phyloP scores from a whole-genome alignment of 1,284 basidiomycete species.

The Sutorius eximius region DNA sequence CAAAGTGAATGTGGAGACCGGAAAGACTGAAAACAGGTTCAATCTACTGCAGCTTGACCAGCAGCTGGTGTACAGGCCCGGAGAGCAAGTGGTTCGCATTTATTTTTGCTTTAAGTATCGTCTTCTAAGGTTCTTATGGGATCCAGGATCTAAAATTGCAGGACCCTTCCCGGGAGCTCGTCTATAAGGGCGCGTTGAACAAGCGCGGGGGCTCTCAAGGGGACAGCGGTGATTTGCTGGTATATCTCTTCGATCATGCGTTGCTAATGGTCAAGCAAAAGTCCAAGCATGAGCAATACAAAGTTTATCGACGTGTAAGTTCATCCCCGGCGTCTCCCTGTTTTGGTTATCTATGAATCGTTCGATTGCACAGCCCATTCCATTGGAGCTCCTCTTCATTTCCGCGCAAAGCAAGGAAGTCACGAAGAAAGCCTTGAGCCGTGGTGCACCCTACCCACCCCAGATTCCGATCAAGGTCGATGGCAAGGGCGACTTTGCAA shows the following conservation, averaged over 20 bases:
- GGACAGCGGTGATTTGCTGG: slow-evolving; percentile 85
- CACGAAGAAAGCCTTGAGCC: slow-evolving; percentile 52
- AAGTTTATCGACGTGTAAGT: slow-evolving; percentile 89
- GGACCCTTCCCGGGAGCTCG: slow-evolving; percentile 70
- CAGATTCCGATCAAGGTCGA: slow-evolving; percentile 57
- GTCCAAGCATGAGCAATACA: slow-evolving; percentile 90
- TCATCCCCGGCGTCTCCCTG: not conserved
- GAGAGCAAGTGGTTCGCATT: slow-evolving; percentile 65
- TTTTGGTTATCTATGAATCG: slow-evolving; percentile 8
- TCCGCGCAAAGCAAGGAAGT: slow-evolving; percentile 55
- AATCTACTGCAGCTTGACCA: slow-evolving; percentile 78
- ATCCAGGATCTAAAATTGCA: slow-evolving; percentile 79
- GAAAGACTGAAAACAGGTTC: slow-evolving; percentile 61
- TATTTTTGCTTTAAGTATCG: not conserved
- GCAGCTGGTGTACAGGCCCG: slow-evolving; percentile 73
- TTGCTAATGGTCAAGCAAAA: slow-evolving; percentile 94
- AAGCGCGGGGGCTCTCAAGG: slow-evolving; percentile 79
- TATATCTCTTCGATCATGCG: slow-evolving; percentile 97
- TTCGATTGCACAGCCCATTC: slow-evolving; percentile 72
- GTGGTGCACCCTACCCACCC: slow-evolving; percentile 47
- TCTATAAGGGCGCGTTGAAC: slow-evolving; percentile 93
- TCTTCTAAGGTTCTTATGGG: slow-evolving; percentile 2
- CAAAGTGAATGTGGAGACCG: slow-evolving; percentile 81
- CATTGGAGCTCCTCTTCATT: slow-evolving; percentile 89
- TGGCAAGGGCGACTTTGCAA: slow-evolving; percentile 85